phyloP scores from a whole-genome alignment of 371 early-diverging fungal genomes.

The Mortierella polycephala region DNA sequence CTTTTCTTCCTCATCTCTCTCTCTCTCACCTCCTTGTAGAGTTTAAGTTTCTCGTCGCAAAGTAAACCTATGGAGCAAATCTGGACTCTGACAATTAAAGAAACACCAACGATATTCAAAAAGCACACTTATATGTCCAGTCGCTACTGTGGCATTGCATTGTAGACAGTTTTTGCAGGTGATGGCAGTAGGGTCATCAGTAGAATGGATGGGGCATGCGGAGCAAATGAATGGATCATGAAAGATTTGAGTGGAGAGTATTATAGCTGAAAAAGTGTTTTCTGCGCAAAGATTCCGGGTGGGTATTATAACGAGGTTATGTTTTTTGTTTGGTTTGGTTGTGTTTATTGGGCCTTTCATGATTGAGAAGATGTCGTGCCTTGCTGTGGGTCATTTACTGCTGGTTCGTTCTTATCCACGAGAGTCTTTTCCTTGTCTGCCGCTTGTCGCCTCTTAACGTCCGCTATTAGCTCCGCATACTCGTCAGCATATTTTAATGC shows the following conservation, averaged over 20 bases:
- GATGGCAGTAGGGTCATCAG: too few relatives aligned
- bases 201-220: too few relatives aligned
- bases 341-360: too few relatives aligned
- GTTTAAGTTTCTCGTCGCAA: slow-evolving; percentile 35
- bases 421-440: slow-evolving; percentile 28
- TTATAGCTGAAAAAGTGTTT: too few relatives aligned
- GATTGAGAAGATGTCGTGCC: too few relatives aligned
- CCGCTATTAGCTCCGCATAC: slow-evolving; percentile 56
- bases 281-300: too few relatives aligned
- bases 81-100: slow-evolving; percentile 34
- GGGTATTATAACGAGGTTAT: too few relatives aligned
- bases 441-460: slow-evolving; percentile 34
- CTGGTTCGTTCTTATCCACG: slow-evolving; percentile 1
- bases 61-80: slow-evolving; percentile 44
- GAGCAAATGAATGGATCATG: too few relatives aligned
- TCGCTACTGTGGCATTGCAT: background rate
- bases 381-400: too few relatives aligned
- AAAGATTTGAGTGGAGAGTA: too few relatives aligned
- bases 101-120: background rate
- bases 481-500: slow-evolving; percentile 56
- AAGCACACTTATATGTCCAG: background rate
- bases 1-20: background rate
- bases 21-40: slow-evolving; percentile 8
- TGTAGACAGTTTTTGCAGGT: too few relatives aligned
- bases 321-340: too few relatives aligned